Evolutionary conservation across 805 yeast species (phyloP).

Genomic region (Teunomyces pallodes): DNA sequence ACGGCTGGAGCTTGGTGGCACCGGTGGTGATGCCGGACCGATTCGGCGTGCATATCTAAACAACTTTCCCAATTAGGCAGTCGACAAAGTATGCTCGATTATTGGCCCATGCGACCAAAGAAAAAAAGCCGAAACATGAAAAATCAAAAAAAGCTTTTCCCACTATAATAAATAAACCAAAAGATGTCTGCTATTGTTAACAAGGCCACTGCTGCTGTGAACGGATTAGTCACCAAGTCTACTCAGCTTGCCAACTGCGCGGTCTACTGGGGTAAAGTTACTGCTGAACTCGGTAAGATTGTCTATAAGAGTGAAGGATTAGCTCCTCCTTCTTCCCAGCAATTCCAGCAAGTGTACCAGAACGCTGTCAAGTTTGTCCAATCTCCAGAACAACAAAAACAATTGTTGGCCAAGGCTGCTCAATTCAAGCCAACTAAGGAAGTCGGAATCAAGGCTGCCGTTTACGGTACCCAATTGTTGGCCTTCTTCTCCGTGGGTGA

Average conservation of each 20-base stretch:
- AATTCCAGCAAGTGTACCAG: slow-evolving; percentile 74
- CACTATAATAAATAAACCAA: not conserved
- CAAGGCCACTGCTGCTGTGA: slow-evolving; percentile 40
- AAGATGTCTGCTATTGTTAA: slow-evolving; percentile 43
- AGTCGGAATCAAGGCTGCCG: slow-evolving; percentile 62
- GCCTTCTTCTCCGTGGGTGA: slow-evolving; percentile 96
- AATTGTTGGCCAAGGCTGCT: slow-evolving; percentile 46
- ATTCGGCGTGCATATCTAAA: slow-evolving; percentile 44
- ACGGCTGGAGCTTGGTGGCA: slow-evolving; percentile 89
- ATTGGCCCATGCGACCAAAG: slow-evolving; percentile 12
- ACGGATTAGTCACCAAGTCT: slow-evolving; percentile 34
- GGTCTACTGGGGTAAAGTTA: slow-evolving; percentile 77
- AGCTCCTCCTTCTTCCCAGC: slow-evolving; percentile 81
- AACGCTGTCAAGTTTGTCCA: slow-evolving; percentile 34
- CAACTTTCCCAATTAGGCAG: slow-evolving; percentile 21
- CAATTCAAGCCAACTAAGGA: slow-evolving; percentile 50
- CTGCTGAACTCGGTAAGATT: slow-evolving; percentile 63
- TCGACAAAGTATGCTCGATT: slow-evolving; percentile 12
- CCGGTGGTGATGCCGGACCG: slow-evolving; percentile 90
- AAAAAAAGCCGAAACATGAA: slow-evolving; percentile 4
- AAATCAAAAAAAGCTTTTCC: slow-evolving; percentile 1
- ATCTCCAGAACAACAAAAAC: slow-evolving; percentile 56
- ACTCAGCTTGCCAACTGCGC: slow-evolving; percentile 49
- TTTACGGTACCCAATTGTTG: slow-evolving; percentile 76
- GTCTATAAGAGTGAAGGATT: slow-evolving; percentile 90